A percentile compares a stretch with the other conserved stretches of the same genome.
Evolutionary conservation across 495 filamentous ascomycete species (phyloP).

Genomic region (Trichoderma orchidacearum): DNA sequence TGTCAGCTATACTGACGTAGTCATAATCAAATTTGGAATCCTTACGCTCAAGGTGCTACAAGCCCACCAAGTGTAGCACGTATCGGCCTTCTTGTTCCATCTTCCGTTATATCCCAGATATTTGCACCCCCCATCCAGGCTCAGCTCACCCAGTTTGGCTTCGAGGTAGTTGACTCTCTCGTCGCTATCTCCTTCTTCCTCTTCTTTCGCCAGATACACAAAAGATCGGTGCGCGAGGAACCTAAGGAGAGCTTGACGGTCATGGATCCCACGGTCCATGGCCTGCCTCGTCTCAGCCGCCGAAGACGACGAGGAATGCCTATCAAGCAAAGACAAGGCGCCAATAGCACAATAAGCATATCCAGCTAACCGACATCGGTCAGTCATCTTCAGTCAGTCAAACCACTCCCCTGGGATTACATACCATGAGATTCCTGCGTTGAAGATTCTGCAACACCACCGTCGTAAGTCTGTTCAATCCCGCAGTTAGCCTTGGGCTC

Average conservation of each 20-base stretch:
- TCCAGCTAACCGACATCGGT: conserved; percentile 42
- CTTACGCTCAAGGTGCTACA: conserved; percentile 44
- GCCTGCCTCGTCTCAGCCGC: conserved; percentile 15
- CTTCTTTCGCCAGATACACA: conserved; percentile 34
- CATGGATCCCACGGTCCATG: conserved; percentile 19
- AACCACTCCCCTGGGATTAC: conserved; percentile 5
- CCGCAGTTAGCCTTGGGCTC: background rate
- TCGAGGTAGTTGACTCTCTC: conserved; percentile 16
- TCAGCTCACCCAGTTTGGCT: conserved; percentile 12
- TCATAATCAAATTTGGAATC: background rate
- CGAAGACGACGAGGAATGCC: conserved; percentile 18
- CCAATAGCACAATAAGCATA: conserved; percentile 76
- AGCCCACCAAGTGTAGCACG: conserved; percentile 92
- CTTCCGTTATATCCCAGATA: conserved; percentile 71
- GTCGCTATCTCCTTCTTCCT: conserved; percentile 30
- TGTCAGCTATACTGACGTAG: background rate
- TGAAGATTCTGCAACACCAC: conserved; percentile 70
- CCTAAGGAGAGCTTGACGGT: conserved; percentile 18
- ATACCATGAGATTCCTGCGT: conserved; percentile 81
- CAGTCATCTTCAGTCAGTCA: background rate
- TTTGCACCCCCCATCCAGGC: conserved; percentile 15
- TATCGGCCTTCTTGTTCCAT: conserved; percentile 78
- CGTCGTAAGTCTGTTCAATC: conserved; percentile 62
- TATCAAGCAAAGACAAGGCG: conserved; percentile 57
- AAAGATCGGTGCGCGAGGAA: conserved; percentile 52